Base-by-base conservation (phyloP, 371 early-diverging fungal species). In the Mucor irregularis region DNA sequence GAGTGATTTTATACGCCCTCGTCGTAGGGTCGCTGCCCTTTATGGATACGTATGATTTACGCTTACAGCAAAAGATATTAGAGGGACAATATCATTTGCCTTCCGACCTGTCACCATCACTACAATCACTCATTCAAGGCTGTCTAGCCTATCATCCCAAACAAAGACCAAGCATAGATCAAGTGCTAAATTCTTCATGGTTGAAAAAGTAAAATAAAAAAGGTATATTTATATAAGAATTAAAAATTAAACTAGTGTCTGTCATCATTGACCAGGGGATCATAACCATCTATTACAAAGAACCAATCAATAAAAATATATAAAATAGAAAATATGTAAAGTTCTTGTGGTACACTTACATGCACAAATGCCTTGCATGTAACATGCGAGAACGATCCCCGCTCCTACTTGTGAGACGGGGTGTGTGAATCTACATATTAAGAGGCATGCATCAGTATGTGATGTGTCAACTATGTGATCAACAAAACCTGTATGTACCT, bases 21-120 rank as follows among this genome's bases (percentile, higher is more conserved):
- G 60, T 90, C 14, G 76, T 84, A 0, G 92, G 92, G 11, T 56
- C 63, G 24, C 72, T 94, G 21, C 94, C 95, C 3, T 93, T 93
- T 66, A 66, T 66, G 38, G 95, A 92, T 61, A 79, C 71, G n/a
- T 92, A 81, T 54, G 77, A 84, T 33, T 82, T 90, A 0, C 67
- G 93, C 8, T 55, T 94, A 44, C 88, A 87, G 64, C 69, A 81
- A 58, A 81, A 76, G 54, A 92, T 92, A 39, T 25, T 81, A 24
- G 56, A 73, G 14, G 82, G 78, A 11, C 56, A 71, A 24, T 86
- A 69, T 60, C 71, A 74, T 13, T 65, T 74, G 21, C 77, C 79
- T 1, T 26, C 26, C 7, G 10, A 50, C 49, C 17, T 67, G 9
- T 73, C 76, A 6, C 13, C 16, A 2, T 14, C 37, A 3, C 25